phyloP scores from a whole-genome alignment of 2,329 filamentous ascomycete species.

The Penicillium sp. region DNA sequence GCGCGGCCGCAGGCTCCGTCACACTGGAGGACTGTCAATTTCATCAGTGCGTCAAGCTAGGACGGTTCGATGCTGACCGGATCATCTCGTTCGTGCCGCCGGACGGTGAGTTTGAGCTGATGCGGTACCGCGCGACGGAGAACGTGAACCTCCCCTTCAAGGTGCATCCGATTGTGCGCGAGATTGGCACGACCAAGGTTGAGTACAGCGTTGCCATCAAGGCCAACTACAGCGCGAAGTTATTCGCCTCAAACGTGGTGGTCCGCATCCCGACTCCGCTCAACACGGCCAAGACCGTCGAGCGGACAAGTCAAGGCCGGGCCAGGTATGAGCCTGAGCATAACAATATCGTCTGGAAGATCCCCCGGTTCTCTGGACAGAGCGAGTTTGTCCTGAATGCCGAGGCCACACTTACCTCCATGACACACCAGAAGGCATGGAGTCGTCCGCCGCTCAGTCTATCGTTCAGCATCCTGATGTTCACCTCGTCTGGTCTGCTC shows the following conservation, averaged over 20 bases:
- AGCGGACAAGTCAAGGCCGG: slow-evolving; percentile 90
- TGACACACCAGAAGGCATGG: slow-evolving; percentile 98
- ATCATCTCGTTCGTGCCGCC: slow-evolving; percentile 97
- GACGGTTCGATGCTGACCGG: slow-evolving; percentile 91
- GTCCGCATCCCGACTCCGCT: slow-evolving; percentile 91
- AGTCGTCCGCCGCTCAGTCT: slow-evolving; percentile 85
- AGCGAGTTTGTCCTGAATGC: slow-evolving; percentile 92
- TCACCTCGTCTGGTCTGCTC: slow-evolving; percentile 86
- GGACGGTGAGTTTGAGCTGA: slow-evolving; percentile 96
- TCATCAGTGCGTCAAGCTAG: slow-evolving; percentile 96
- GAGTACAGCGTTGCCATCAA: slow-evolving; percentile 98
- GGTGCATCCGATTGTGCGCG: slow-evolving; percentile 96
- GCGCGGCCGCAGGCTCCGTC: slow-evolving; percentile 90
- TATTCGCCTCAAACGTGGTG: slow-evolving; percentile 95
- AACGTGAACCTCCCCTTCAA: slow-evolving; percentile 99
- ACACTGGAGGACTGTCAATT: slow-evolving; percentile 98
- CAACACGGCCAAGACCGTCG: slow-evolving; percentile 89
- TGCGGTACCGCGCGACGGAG: slow-evolving; percentile 96
- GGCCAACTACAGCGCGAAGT: slow-evolving; percentile 91
- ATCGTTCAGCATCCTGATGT: slow-evolving; percentile 94
- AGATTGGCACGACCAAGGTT: slow-evolving; percentile 93
- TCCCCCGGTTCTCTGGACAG: slow-evolving; percentile 95
- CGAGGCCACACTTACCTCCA: slow-evolving; percentile 86
- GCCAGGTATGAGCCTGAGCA: slow-evolving; percentile 98
- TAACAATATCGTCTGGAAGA: slow-evolving; percentile 99